Evolutionary conservation across 2,329 filamentous ascomycete genomes (phyloP), one percentile per base, ranked within the genome.

Genomic region (Apiospora hydei): DNA sequence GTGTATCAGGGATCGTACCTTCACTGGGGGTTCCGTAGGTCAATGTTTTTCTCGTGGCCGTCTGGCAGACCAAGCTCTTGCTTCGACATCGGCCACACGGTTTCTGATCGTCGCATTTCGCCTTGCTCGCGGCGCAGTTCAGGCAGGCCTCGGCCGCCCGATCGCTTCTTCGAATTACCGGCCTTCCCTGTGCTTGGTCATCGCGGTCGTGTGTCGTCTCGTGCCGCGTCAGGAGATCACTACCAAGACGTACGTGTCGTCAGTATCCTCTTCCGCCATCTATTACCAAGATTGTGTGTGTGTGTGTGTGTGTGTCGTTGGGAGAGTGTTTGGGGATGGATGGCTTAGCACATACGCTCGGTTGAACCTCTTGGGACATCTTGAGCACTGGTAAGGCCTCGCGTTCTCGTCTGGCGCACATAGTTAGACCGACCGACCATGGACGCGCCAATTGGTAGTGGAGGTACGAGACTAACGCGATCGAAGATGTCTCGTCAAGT

Each of bases 61-160:
- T 75, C 67, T 77, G 73, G 70, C 78, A 79, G n/a, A 49, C 43
- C 24, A 79, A 61, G 49, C 73, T 75, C 71, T 79, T 79, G 70
- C 57, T 72, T 10, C 71, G 71, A 71, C 78, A 79, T 16, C 78
- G 74, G 38, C 76, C 74, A 70, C 78, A 78, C 11, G 77, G 78
- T 72, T 78, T 79, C 74, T 77, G 75, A 70, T 78, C 77, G 66
- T 79, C 77, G 69, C 77, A 80, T 69, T 79, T 79, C 2, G 78
- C 76, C 61, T 79, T 80, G 61, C 77, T 76, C n/a, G 76, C 68
- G 34, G 77, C 77, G 67, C 78, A 79, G 49, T 75, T 76, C 24
- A 74, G 44, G 49, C 78, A 79, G 5, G 78, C 78, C 70, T 78
- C 76, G 61, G 76, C 76, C 21, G 78, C 77, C 24, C 78, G 75